phyloP scores from a whole-genome alignment of 306 rosid genomes.

The Glycine latifolia region DNA sequence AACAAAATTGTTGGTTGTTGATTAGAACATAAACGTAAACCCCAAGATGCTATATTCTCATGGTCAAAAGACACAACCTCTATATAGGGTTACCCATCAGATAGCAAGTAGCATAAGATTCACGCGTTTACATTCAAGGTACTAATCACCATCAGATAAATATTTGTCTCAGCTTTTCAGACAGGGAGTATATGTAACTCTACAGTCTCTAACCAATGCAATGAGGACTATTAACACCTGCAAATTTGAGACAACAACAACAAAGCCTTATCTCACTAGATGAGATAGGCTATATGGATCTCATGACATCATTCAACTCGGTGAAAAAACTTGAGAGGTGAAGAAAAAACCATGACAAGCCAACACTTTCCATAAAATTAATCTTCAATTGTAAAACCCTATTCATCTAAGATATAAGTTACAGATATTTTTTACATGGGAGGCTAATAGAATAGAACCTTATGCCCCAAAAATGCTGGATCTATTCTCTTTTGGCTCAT shows the following conservation, averaged over 20 bases:
- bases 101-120: neutral
- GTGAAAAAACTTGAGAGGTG: neutral
- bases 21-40: neutral
- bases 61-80: neutral
- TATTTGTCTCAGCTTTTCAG: conserved; percentile 22
- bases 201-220: neutral
- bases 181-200: neutral
- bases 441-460: conserved; percentile 34
- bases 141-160: neutral
- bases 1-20: neutral
- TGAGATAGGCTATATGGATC: too few species aligned
- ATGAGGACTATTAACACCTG: neutral
- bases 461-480: neutral
- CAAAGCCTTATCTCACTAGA: too few species aligned
- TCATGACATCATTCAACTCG: too few species aligned
- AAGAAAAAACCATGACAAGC: neutral
- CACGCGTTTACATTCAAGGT: neutral
- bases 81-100: conserved; percentile 6
- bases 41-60: neutral
- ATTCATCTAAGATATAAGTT: neutral
- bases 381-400: neutral
- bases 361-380: neutral
- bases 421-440: neutral
- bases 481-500: conserved; percentile 10
- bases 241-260: neutral